phyloP scores from a whole-genome alignment of 2,329 filamentous ascomycete genomes.

The Balansia obtecta region DNA sequence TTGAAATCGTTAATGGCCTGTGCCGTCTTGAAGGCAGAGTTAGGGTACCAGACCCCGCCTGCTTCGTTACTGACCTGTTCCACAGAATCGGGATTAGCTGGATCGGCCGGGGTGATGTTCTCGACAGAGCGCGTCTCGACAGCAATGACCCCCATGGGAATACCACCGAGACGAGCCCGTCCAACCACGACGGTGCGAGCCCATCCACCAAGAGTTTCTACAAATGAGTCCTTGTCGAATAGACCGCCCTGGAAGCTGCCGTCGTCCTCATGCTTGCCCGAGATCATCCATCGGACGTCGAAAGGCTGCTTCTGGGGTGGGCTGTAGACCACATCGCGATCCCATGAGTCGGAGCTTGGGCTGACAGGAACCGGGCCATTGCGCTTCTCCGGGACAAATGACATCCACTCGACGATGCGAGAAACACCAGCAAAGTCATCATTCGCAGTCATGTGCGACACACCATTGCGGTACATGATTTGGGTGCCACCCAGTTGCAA shows the following conservation, averaged over 20 bases:
- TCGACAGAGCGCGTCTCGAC: slow-evolving; percentile 94
- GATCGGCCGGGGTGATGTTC: slow-evolving; percentile 92
- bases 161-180: slow-evolving; percentile 89
- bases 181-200: slow-evolving; percentile 93
- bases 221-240: slow-evolving; percentile 93
- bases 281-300: slow-evolving; percentile 89
- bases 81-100: slow-evolving; percentile 95
- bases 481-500: slow-evolving; percentile 98
- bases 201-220: slow-evolving; percentile 94
- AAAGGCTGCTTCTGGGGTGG: slow-evolving; percentile 74
- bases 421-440: slow-evolving; percentile 97
- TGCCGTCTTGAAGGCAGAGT: slow-evolving; percentile 98
- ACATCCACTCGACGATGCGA: slow-evolving; percentile 97
- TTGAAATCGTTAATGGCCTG: slow-evolving; percentile 99
- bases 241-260: slow-evolving; percentile 68
- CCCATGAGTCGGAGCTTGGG: slow-evolving; percentile 75
- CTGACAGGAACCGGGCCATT: slow-evolving; percentile 86
- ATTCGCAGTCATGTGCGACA: slow-evolving; percentile 95
- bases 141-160: slow-evolving; percentile 95
- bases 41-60: slow-evolving; percentile 98
- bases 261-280: slow-evolving; percentile 67
- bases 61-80: slow-evolving; percentile 92
- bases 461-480: slow-evolving; percentile 99
- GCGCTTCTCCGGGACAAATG: slow-evolving; percentile 92
- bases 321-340: slow-evolving; percentile 80